Evolutionary conservation across 1,284 basidiomycete species (phyloP).

Genomic region (Ceratobasidium theobromae): DNA sequence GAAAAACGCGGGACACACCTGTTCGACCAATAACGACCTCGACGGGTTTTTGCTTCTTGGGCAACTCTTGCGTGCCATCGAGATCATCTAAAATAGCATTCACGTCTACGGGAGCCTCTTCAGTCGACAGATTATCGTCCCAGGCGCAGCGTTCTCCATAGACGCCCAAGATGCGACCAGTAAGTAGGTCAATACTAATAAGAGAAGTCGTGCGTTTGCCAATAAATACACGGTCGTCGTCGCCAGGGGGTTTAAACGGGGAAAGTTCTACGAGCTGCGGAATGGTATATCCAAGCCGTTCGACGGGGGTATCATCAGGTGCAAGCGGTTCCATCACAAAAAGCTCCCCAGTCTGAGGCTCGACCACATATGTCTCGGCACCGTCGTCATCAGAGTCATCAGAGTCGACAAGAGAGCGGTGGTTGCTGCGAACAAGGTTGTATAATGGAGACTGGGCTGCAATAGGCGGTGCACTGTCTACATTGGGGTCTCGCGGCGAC

Average conservation of each 20-base stretch:
- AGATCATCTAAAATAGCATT: conserved; percentile 63
- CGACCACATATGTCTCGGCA: conserved; percentile 84
- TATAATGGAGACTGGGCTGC: conserved; percentile 46
- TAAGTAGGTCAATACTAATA: conserved; percentile 77
- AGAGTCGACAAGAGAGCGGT: conserved; percentile 53
- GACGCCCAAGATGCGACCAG: conserved; percentile 76
- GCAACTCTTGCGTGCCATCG: conserved; percentile 55
- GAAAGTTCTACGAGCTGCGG: conserved; percentile 84
- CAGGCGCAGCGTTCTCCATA: conserved; percentile 66
- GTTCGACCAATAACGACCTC: conserved; percentile 81
- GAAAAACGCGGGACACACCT: conserved; percentile 51
- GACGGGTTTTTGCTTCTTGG: conserved; percentile 46
- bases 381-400: conserved; percentile 55
- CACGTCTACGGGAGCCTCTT: conserved; percentile 44
- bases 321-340: conserved; percentile 66
- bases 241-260: conserved; percentile 74
- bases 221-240: conserved; percentile 72
- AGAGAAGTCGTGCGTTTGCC: conserved; percentile 83
- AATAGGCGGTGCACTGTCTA: conserved; percentile 53
- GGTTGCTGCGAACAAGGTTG: conserved; percentile 64
- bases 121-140: conserved; percentile 49
- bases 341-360: conserved; percentile 87
- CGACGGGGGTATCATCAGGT: conserved; percentile 60
- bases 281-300: conserved; percentile 83
- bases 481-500: conserved; percentile 39